phyloP scores from a whole-genome alignment of 306 rosid species.

The Malus sieversii region DNA sequence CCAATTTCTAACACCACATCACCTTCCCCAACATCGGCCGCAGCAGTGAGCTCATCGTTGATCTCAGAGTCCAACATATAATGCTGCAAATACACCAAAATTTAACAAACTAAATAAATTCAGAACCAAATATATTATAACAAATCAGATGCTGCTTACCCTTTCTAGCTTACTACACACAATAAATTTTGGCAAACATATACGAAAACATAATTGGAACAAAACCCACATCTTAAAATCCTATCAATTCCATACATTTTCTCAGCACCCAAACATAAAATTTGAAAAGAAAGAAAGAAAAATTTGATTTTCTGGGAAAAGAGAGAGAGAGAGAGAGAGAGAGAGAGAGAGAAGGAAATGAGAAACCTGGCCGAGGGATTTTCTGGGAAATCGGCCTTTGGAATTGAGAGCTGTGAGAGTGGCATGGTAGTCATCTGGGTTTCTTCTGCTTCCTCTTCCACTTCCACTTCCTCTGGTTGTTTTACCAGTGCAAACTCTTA shows the following conservation, averaged over 20 bases:
- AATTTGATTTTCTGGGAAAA: neutral
- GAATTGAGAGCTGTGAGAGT: conserved; percentile 85
- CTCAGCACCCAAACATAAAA: conserved; percentile 4
- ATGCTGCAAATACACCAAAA: conserved; percentile 48
- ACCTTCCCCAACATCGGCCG: conserved; percentile 54
- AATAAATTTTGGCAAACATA: neutral
- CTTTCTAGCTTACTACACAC: neutral
- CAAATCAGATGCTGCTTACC: neutral
- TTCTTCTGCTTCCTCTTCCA: neutral
- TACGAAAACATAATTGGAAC: neutral
- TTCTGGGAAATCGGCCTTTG: conserved; percentile 72
- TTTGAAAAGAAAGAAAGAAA: neutral
- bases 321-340: conserved; percentile 3
- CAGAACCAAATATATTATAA: neutral
- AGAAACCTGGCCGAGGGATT: conserved; percentile 82
- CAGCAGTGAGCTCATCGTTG: conserved; percentile 64
- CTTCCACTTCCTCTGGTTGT: conserved; percentile 17
- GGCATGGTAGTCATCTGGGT: conserved; percentile 57
- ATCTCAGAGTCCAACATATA: conserved; percentile 76
- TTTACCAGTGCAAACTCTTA: conserved; percentile 21
- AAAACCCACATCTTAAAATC: neutral
- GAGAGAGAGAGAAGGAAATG: neutral
- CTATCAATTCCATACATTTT: neutral
- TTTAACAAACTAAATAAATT: neutral
- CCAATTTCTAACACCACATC: conserved; percentile 83